Evolutionary conservation across 2,329 filamentous ascomycete species (phyloP).

Genomic region (Claviceps humidiphila): DNA sequence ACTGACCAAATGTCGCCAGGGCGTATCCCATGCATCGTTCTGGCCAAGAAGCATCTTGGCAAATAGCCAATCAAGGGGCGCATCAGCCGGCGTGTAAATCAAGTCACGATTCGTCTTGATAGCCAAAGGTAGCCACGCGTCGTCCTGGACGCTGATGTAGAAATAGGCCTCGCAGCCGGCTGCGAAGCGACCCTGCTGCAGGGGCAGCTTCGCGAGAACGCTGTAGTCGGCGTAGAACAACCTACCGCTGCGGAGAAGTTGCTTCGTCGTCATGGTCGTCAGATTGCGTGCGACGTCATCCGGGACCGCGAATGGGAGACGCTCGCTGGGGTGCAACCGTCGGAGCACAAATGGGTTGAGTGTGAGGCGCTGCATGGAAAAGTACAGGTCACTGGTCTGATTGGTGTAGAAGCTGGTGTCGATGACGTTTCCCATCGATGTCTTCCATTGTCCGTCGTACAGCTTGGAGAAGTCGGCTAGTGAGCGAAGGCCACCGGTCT

Average conservation of each 20-base stretch:
- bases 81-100: conserved; percentile 33
- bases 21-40: conserved; percentile 32
- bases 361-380: conserved; percentile 34
- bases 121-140: conserved; percentile 33
- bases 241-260: conserved; percentile 21
- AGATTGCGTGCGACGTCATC: conserved; percentile 16
- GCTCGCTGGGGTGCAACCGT: conserved; percentile 16
- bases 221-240: conserved; percentile 31
- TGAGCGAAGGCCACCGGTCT: conserved; percentile 17
- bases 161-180: conserved; percentile 33
- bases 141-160: conserved; percentile 26
- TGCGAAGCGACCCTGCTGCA: conserved; percentile 18
- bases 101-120: conserved; percentile 29
- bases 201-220: conserved; percentile 17
- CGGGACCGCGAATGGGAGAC: conserved; percentile 24
- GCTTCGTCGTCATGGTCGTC: conserved; percentile 17
- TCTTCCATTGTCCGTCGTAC: conserved; percentile 28
- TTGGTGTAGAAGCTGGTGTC: conserved; percentile 25
- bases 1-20: conserved; percentile 29
- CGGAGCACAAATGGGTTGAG: conserved; percentile 26
- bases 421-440: conserved; percentile 19
- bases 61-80: conserved; percentile 32
- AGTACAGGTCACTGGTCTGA: conserved; percentile 31
- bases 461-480: conserved; percentile 25
- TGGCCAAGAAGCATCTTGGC: conserved; percentile 36